phyloP scores from a whole-genome alignment of 2,329 filamentous ascomycete genomes.

The Lachnellula suecica region DNA sequence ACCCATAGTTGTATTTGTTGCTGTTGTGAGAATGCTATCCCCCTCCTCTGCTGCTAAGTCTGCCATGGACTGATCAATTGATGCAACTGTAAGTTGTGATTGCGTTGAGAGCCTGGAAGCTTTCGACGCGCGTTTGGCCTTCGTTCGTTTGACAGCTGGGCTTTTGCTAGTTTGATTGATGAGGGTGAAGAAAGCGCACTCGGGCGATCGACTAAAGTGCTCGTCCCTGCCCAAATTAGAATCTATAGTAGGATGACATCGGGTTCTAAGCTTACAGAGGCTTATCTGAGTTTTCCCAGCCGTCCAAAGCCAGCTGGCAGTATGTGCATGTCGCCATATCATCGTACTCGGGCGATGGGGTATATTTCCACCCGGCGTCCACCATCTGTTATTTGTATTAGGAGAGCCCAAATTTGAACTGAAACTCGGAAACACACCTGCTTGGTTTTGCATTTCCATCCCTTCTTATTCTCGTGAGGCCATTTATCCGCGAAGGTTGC shows the following conservation, averaged over 20 bases:
- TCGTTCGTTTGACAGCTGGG: conserved; percentile 52
- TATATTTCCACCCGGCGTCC: conserved; percentile 92
- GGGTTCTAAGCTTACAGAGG: conserved; percentile 63
- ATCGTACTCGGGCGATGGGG: conserved; percentile 76
- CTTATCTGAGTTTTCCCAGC: conserved; percentile 92
- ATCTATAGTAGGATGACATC: conserved; percentile 7
- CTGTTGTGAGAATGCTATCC: conserved; percentile 59
- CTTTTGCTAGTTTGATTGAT: conserved; percentile 51
- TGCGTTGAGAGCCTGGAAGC: conserved; percentile 64
- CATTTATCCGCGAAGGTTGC: conserved; percentile 82
- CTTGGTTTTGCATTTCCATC: conserved; percentile 86
- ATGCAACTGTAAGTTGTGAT: conserved; percentile 50
- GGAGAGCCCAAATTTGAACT: background rate
- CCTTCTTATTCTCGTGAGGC: conserved; percentile 86
- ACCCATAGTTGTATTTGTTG: conserved; percentile 56
- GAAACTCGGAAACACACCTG: conserved; percentile 56
- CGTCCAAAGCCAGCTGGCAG: conserved; percentile 85
- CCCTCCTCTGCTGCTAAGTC: conserved; percentile 47
- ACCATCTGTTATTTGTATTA: conserved; percentile 62
- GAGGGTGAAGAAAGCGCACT: conserved; percentile 81
- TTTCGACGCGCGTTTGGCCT: conserved; percentile 64
- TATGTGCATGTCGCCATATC: conserved; percentile 92
- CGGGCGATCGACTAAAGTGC: conserved; percentile 74
- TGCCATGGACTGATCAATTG: conserved; percentile 46
- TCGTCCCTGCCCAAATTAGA: conserved; percentile 63